Evolutionary conservation across 75 land plant species (phyloP).

Genomic region (Adiantum capillusveneris): DNA sequence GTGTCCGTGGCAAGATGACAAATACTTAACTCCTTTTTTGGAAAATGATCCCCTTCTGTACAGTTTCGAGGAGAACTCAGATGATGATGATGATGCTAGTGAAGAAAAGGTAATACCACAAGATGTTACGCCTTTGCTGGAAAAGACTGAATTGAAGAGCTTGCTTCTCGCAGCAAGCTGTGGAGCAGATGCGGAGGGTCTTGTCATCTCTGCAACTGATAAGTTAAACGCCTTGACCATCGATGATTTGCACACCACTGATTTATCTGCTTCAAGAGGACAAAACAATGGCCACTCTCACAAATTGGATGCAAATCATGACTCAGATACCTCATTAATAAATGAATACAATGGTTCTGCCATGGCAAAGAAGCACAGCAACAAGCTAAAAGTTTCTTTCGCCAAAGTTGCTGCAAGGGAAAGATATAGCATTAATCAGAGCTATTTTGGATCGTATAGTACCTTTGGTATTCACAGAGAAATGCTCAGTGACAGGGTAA

Average conservation of each 20-base stretch:
- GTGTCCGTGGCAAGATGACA: conserved; percentile 59
- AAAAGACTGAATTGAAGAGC: conserved; percentile 10
- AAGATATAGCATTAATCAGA: conserved; percentile 45
- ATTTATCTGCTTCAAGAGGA: neutral
- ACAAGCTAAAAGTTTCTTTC: conserved; percentile 34
- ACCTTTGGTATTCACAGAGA: conserved; percentile 91
- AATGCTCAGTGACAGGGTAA: conserved; percentile 91
- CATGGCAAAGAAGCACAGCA: conserved; percentile 14
- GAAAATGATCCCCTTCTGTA: conserved; percentile 66
- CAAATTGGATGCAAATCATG: too few relatives aligned
- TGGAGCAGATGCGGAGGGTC: neutral
- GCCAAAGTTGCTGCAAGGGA: conserved; percentile 50
- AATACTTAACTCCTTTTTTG: conserved; percentile 64
- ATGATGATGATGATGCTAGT: conserved; percentile 32
- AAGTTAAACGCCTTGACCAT: conserved; percentile 1
- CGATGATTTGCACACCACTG: conserved; percentile 2
- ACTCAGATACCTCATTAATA: too few relatives aligned
- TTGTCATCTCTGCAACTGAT: neutral
- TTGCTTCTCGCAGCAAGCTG: neutral
- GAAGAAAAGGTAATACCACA: conserved; percentile 25
- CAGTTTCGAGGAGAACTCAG: conserved; percentile 55
- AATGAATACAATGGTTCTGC: conserved; percentile 3
- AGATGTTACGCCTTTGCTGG: conserved; percentile 13
- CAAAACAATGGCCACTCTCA: too few relatives aligned
- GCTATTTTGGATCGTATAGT: conserved; percentile 82